phyloP scores from a whole-genome alignment of 1,284 basidiomycete species.

The Sphagnurus paluster region DNA sequence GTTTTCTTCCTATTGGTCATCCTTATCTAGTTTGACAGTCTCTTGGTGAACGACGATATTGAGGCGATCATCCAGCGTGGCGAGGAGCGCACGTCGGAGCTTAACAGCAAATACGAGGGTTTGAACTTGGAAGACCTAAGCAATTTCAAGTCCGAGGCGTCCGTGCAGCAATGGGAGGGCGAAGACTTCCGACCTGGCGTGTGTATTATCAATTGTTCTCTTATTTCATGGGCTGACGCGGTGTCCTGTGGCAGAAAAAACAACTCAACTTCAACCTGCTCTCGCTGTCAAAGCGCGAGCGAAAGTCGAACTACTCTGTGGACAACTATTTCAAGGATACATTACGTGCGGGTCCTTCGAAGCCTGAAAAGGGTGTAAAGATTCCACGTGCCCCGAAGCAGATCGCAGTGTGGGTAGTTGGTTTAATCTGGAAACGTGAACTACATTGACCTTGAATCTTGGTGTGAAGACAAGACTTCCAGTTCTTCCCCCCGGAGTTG shows the following conservation, averaged over 20 bases:
- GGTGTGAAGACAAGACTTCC: slow-evolving; percentile 83
- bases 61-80: slow-evolving; percentile 93
- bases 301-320: slow-evolving; percentile 95
- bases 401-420: slow-evolving; percentile 67
- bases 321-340: slow-evolving; percentile 95
- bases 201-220: slow-evolving; percentile 22
- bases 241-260: slow-evolving; percentile 59
- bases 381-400: slow-evolving; percentile 90
- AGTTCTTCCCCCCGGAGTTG: slow-evolving; percentile 90
- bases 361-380: slow-evolving; percentile 83
- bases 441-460: background rate
- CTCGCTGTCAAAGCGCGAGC: slow-evolving; percentile 93
- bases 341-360: slow-evolving; percentile 76
- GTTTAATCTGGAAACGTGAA: background rate
- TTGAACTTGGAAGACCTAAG: slow-evolving; percentile 94
- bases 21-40: slow-evolving; percentile 39
- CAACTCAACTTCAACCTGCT: slow-evolving; percentile 79
- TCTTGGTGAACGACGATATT: slow-evolving; percentile 90
- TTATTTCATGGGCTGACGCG: too few relatives aligned
- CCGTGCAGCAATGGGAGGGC: slow-evolving; percentile 93
- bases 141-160: slow-evolving; percentile 94
- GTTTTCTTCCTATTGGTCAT: background rate
- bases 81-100: slow-evolving; percentile 86
- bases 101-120: slow-evolving; percentile 92
- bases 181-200: slow-evolving; percentile 87